Evolutionary conservation across 805 yeast species (phyloP), one percentile per base, ranked within the genome.

Genomic region (Ogataea corticis): DNA sequence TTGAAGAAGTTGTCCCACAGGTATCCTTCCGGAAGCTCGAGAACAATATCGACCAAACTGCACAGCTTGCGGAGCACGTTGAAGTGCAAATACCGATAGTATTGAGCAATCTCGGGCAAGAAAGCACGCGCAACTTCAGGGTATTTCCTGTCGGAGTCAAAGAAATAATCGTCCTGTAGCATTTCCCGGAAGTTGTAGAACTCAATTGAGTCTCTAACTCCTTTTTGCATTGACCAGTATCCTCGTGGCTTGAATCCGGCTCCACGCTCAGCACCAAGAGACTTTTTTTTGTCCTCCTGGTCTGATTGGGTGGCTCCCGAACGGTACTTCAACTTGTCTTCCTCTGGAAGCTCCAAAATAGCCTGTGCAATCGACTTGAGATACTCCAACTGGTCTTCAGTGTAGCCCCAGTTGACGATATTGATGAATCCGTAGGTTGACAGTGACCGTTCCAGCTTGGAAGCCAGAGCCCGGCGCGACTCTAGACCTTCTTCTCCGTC

Each of bases 231-330:
- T 1, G 66, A 59, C 80, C 79, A 75, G 49, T 73, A 73, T 23
- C 74, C 73, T 37, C 62, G 63, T 3, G 79, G 79, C 51, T 75
- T 75, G 59, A 59, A 75, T 0, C 79, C 79, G 29, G 59, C 58
- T 3, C 76, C 78, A 14, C 77, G 58, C 49, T 73, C 76, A 10
- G 73, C 75, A 1, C 80, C 79, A 12, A 67, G 49, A 2, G 62
- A 57, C 21, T 52, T 41, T 7, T 51, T 48, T 3, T 44, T 28
- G 53, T 64, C 55, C 49, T 57, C 16, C 67, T 70, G 18, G 27
- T 51, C 42, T 7, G 41, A 34, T 12, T 38, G 42, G 10, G 27
- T 35, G 3, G 77, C 77, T 3, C 76, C 74, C 10, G 69, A 51
- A 44, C 61, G 68, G 33, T 68, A 47, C 14, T 55, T 51, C 59